Percentiles rank a stretch among this genome's conserved stretches.
These are phyloP conservation scores for Phoma sp. DNA, from an alignment of 2,329 filamentous ascomycete genomes.

Conservation along the genomic window DNA sequence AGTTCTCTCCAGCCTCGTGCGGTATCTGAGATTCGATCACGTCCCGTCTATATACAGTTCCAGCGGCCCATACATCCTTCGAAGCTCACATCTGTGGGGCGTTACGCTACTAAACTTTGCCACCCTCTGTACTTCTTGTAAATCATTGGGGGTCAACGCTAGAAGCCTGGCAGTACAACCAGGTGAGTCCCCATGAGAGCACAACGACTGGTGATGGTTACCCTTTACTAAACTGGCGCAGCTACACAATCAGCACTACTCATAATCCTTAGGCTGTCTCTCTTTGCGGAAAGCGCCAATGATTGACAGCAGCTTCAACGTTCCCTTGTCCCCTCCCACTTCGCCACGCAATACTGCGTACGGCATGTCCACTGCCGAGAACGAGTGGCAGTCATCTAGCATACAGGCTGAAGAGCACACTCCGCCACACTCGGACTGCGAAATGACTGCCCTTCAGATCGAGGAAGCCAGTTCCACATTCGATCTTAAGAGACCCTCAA, in stretches of 20 bases:
- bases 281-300: conserved; percentile 44
- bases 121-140: conserved; percentile 15
- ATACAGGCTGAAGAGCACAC: conserved; percentile 36
- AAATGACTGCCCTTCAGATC: conserved; percentile 48
- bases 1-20: conserved; percentile 40
- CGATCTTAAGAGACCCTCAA: conserved; percentile 46
- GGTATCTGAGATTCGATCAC: conserved; percentile 37
- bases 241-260: conserved; percentile 29
- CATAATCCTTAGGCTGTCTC: conserved; percentile 20
- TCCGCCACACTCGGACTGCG: conserved; percentile 43
- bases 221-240: conserved; percentile 30
- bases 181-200: conserved; percentile 20
- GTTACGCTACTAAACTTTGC: conserved; percentile 21
- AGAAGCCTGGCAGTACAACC: conserved; percentile 19
- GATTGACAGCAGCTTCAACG: conserved; percentile 54
- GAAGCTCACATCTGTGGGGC: conserved; percentile 21
- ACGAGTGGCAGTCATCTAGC: conserved; percentile 49
- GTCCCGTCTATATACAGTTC: conserved; percentile 28
- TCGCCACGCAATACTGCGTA: conserved; percentile 59
- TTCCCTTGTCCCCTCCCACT: conserved; percentile 57
- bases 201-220: conserved; percentile 28
- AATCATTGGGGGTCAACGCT: conserved; percentile 18
- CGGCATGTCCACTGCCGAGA: conserved; percentile 50
- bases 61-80: conserved; percentile 32
- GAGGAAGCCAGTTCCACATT: conserved; percentile 45